Conservation (phyloP, 2,329 filamentous ascomycete genomes). For the Ascosphaera pollenicola region DNA sequence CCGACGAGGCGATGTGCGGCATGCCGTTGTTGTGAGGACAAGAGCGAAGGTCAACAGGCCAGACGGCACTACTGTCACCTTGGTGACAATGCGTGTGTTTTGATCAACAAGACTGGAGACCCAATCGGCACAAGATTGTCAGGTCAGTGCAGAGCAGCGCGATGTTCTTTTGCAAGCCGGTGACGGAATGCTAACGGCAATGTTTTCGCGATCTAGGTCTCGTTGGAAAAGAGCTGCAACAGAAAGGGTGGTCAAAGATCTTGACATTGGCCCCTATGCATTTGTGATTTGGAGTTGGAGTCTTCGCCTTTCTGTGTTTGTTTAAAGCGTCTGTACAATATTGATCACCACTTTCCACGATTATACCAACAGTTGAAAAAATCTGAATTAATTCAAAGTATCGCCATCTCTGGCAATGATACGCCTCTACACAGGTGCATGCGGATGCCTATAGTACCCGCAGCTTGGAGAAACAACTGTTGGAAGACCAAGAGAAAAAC, state of each 20-base stretch:
- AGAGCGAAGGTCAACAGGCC: constrained; percentile 66
- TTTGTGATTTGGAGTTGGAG: too few species aligned
- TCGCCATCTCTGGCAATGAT: too few species aligned
- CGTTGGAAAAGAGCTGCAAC: constrained; percentile 70
- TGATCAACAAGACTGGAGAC: constrained; percentile 93
- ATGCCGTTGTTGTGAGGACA: constrained; percentile 87
- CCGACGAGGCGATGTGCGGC: constrained; percentile 83
- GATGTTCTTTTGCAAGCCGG: neutral
- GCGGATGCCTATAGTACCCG: too few species aligned
- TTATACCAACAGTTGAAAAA: too few species aligned
- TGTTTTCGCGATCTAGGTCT: constrained; percentile 35
- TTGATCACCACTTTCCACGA: too few species aligned
- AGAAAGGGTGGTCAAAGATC: constrained; percentile 97
- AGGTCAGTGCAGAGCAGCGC: constrained; percentile 25
- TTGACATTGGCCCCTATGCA: constrained; percentile 79
- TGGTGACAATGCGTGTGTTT: constrained; percentile 93
- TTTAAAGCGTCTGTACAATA: too few species aligned
- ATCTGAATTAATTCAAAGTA: too few species aligned
- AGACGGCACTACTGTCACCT: constrained; percentile 85
- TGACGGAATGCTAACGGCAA: constrained; percentile 7
- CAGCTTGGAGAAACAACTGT: too few species aligned
- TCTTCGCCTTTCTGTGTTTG: too few species aligned
- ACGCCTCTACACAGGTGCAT: too few species aligned
- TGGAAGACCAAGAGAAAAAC: too few species aligned
- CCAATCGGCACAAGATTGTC: constrained; percentile 85